phyloP scores from a whole-genome alignment of 306 rosid species.

The Inga leiocalycina region DNA sequence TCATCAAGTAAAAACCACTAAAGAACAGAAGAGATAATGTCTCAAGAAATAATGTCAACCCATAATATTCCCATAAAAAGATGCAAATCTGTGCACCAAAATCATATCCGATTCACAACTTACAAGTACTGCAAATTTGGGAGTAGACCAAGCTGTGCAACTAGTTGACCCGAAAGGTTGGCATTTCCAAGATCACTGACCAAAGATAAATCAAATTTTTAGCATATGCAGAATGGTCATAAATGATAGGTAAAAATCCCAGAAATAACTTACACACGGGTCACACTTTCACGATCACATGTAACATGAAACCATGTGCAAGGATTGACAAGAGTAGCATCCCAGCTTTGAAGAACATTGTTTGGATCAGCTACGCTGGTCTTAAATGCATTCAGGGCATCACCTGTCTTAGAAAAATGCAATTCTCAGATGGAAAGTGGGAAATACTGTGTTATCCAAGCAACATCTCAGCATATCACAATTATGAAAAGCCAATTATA shows the following conservation, averaged over 20 bases:
- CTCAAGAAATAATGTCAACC: conserved; percentile 1
- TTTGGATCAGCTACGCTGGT: conserved; percentile 54
- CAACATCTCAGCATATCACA: not conserved
- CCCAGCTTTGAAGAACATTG: conserved; percentile 64
- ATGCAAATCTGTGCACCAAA: not conserved
- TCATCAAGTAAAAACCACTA: not conserved
- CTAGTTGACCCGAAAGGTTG: conserved; percentile 65
- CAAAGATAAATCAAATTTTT: conserved; percentile 11
- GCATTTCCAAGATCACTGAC: conserved; percentile 79
- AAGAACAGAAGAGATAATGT: not conserved
- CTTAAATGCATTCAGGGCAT: conserved; percentile 63
- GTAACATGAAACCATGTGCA: conserved; percentile 78
- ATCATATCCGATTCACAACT: conserved; percentile 30
- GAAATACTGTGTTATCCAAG: not conserved
- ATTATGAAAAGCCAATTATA: not conserved
- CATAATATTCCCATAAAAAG: not conserved
- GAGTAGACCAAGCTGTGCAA: conserved; percentile 65
- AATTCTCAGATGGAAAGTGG: not conserved
- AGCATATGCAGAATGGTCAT: not conserved
- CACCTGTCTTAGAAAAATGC: conserved; percentile 43
- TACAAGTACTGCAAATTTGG: conserved; percentile 66
- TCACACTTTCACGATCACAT: conserved; percentile 57
- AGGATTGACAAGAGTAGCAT: conserved; percentile 65
- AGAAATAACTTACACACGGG: conserved; percentile 61
- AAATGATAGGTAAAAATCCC: conserved; percentile 2